Conservation (phyloP, 2,329 filamentous ascomycete genomes). For the Venturia asperata region DNA sequence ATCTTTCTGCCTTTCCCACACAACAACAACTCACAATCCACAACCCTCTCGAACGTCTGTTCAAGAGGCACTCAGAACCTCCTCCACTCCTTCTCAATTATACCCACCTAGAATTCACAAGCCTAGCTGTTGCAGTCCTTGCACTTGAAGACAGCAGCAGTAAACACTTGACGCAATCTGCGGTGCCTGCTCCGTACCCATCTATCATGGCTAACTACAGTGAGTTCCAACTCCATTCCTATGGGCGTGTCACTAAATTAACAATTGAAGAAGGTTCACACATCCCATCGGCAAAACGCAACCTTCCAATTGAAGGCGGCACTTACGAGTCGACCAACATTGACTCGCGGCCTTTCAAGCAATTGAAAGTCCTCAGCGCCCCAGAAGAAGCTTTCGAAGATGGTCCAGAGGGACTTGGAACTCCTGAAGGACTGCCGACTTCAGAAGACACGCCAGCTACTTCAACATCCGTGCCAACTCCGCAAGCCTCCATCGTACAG, state of each 20-base stretch:
- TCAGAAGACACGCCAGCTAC: neutral
- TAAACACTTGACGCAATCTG: neutral
- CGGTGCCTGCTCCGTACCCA: neutral
- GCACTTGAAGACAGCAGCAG: neutral
- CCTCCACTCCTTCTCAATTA: neutral
- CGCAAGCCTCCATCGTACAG: neutral
- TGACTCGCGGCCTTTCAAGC: neutral
- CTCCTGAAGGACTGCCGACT: neutral
- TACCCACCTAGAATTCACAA: neutral
- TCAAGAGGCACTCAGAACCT: neutral
- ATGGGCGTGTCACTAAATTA: neutral
- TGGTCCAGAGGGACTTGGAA: neutral
- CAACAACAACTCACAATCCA: neutral
- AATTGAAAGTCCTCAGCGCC: neutral
- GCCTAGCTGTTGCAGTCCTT: neutral
- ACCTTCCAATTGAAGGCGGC: neutral
- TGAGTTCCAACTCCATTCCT: neutral
- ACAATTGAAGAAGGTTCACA: neutral
- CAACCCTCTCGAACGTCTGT: neutral
- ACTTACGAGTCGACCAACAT: neutral
- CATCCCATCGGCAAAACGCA: neutral
- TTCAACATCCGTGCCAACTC: neutral
- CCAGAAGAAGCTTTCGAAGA: neutral
- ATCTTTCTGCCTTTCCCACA: neutral
- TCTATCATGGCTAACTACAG: neutral